Evolutionary conservation across 192 early-diverging fungal genomes (phyloP), one percentile per base, ranked within the genome.

Genomic region (Paraglomus occultum): DNA sequence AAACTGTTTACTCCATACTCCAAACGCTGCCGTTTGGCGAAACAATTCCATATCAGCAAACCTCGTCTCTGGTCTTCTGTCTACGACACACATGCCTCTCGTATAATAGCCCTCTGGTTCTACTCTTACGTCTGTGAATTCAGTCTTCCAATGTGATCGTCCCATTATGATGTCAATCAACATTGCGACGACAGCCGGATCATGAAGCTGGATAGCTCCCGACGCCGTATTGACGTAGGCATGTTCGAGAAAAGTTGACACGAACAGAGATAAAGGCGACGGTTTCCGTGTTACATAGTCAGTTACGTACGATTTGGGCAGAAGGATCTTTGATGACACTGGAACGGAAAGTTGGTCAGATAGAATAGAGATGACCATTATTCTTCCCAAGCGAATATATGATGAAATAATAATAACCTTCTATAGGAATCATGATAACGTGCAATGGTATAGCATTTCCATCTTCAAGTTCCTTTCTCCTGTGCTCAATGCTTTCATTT

Each of bases 401-500:
- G 0, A 17, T 4, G 0, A 11, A 44, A 10, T 12, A 67, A 10
- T 12, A 67, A 71, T 54, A 71, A 80, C 82, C 73, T 73, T 83
- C 82, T 23, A 80, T 77, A n/a, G 79, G 79, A n/a, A 83, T 31
- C 38, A 83, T 71, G 38, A 75, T 76, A 7, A 83, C 20, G 51
- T 76, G 75, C 11, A 54, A 23, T 49, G 75, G 75, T 7, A 67
- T 71, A 7, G 38, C 40, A 12, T 73, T 63, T 17, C 62, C 52
- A n/a, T 68, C 6, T 6, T 38, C 10, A 18, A 73, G 50, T 3
- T 50, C 53, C 6, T 55, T 14, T 48, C 71, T 71, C 14, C 14
- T 20, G 11, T n/a, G 40, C 8, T 70, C 70, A 23, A 74, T 71
- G 0, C 64, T 57, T 42, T 74, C 72, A 18, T 47, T 53, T 0